A percentile compares a stretch with the other conserved stretches of the same genome.
Evolutionary conservation across 768 basidiomycete genomes (phyloP).

Genomic region (Coprinellus aureogranulatus): DNA sequence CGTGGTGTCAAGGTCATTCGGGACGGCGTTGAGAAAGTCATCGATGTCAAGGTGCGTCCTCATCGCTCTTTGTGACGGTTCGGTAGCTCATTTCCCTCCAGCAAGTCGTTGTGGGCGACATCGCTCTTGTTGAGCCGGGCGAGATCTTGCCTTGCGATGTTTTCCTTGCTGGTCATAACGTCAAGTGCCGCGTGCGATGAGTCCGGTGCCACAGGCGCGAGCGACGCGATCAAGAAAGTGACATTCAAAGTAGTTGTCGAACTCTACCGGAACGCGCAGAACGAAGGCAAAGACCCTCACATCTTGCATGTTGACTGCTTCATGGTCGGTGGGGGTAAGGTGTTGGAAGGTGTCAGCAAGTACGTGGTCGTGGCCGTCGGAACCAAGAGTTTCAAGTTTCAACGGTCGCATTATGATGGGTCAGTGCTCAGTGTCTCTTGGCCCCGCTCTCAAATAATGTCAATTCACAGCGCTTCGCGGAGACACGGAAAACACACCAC

Average conservation of each 20-base stretch:
- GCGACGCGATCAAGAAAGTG: conserved; percentile 91
- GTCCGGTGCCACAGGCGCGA: conserved; percentile 94
- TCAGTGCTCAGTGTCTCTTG: conserved; percentile 35
- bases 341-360: conserved; percentile 88
- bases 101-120: conserved; percentile 92
- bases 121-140: conserved; percentile 89
- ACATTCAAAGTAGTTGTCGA: conserved; percentile 72
- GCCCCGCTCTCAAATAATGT: not conserved
- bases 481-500: conserved; percentile 85
- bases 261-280: conserved; percentile 35
- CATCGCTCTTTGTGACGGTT: not conserved
- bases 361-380: conserved; percentile 95
- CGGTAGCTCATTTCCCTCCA: conserved; percentile 30
- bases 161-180: conserved; percentile 88
- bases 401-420: conserved; percentile 98
- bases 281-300: conserved; percentile 26
- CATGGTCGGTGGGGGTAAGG: conserved; percentile 86
- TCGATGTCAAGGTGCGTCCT: conserved; percentile 72
- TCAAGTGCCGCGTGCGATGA: conserved; percentile 97
- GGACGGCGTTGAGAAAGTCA: conserved; percentile 60
- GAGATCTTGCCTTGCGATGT: conserved; percentile 95
- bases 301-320: conserved; percentile 83
- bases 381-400: conserved; percentile 88
- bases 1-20: conserved; percentile 85
- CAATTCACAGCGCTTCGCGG: conserved; percentile 68